These are phyloP conservation scores for Pelargonium australe DNA, from an alignment of 441 rosid genomes.

Conservation along the genomic window DNA sequence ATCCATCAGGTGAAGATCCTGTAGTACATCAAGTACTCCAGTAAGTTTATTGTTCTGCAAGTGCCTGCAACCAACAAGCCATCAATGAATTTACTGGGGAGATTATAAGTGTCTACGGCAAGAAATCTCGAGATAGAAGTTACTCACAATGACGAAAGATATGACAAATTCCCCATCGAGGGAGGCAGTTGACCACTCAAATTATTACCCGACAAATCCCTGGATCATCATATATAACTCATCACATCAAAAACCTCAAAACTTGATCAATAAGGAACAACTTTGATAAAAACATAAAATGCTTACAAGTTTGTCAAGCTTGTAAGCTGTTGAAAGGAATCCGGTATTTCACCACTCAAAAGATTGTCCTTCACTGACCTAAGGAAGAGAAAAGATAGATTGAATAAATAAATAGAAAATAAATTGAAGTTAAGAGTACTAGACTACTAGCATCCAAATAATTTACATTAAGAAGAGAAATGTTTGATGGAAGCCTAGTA, in stretches of 20 bases:
- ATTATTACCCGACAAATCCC: slow-evolving; percentile 72
- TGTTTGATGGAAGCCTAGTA: slow-evolving; percentile 16
- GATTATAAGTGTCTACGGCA: background rate
- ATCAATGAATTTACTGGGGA: background rate
- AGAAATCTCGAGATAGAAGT: background rate
- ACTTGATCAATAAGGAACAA: slow-evolving; percentile 11
- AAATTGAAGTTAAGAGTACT: no score
- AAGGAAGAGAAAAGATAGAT: slow-evolving; percentile 18
- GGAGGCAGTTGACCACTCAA: slow-evolving; percentile 70
- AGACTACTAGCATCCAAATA: background rate
- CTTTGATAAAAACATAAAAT: background rate
- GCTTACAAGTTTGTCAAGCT: slow-evolving; percentile 56
- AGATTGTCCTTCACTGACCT: slow-evolving; percentile 62
- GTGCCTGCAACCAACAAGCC: slow-evolving; percentile 41
- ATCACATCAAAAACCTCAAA: slow-evolving; percentile 12
- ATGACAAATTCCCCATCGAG: slow-evolving; percentile 43
- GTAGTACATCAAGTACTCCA: slow-evolving; percentile 67
- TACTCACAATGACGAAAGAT: slow-evolving; percentile 55
- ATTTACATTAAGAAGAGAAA: background rate
- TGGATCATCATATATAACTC: slow-evolving; percentile 26
- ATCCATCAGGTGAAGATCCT: slow-evolving; percentile 64
- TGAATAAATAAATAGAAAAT: background rate
- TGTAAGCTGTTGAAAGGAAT: slow-evolving; percentile 52
- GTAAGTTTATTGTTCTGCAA: slow-evolving; percentile 72
- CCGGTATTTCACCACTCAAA: slow-evolving; percentile 68